Evolutionary conservation across 257 asterid species (phyloP), one percentile per base, ranked within the genome.

Genomic region (Solanum piurae): DNA sequence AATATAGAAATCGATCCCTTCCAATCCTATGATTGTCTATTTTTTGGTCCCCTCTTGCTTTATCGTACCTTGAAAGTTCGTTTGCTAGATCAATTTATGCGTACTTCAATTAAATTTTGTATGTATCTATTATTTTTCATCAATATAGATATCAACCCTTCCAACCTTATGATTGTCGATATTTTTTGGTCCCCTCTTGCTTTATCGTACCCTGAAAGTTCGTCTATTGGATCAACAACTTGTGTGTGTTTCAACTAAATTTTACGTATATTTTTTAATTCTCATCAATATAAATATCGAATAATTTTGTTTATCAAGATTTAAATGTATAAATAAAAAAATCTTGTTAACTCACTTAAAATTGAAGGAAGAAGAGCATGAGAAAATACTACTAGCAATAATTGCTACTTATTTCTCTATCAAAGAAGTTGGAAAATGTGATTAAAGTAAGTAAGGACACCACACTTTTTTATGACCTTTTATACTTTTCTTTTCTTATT

Each of bases 341-440:
- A 20, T 6, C n/a, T 55, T 55, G 64, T 55, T 8, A 55, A 55
- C 64, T 20, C 64, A 20, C 64, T 55, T 55, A 55, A 64, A 13
- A 18, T 80, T 9, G 42, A 80, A 46, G 40, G 27, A 29, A 16
- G 11, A 29, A 16, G 37, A 82, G 23, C 42, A 49, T 29, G 69
- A 49, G 25, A 9, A 80, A 80, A 16, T 82, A 49, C 42, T 29
- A 9, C 4, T 49, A 23, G 85, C 69, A 82, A 49, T 82, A 82
- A 82, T 82, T 82, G 42, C 29, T 9, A 82, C 16, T 33, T 76
- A n/a, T 9, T 76, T 44, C 40, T 46, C 69, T 46, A 49, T 82
- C 85, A 82, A 82, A 66, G 18, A 75, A 73, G 90, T 91, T 64
- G 92, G 88, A 40, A 91, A 89, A 85, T 90, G 92, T 89, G 90